Evolutionary conservation across 768 basidiomycete genomes (phyloP), one percentile per base, ranked within the genome.

Genomic region (Collybia sordida): DNA sequence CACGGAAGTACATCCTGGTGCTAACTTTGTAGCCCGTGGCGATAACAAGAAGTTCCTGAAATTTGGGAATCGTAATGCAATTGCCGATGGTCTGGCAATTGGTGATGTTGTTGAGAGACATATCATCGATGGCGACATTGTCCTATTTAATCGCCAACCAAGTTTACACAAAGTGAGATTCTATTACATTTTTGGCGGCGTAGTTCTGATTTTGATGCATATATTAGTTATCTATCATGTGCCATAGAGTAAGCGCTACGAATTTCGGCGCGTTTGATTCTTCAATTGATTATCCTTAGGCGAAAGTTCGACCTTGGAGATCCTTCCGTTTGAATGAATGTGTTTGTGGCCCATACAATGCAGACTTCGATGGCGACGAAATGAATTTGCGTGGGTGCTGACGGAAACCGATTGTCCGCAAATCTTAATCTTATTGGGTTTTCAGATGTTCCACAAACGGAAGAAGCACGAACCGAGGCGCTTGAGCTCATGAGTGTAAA

Each of bases 311-410:
- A 24, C 97, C 97, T 19, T 99, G 97, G 97, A 77, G 96, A 56
- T 90, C 97, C 1, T 98, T 99, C 74, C 81, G 97, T 25, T 72
- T 99, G 49, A 99, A 99, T 63, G 97, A 99, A 66, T 99, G 97
- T 82, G 97, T 98, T 7, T 99, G 97, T 70, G 94, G 92, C 41
- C 97, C 97, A 6, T 98, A 98, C 71, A 98, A 98, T 63, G 97
- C 97, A 42, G 97, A 99, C 75, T 99, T 99, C 57, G 97, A 99
- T 65, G 97, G 97, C 53, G 97, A 99, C 65, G 97, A 99, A 67
- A 99, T 99, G 97, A 99, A 99, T 70, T 74, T 99, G 60, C 97
- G 96, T 95, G 61, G 60, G 91, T 64, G 6, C 23, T 22, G 3
- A 44, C 14, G 24, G 40, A 52, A 12, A 31, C 23, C 22, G 15